Evolutionary conservation across 306 rosid genomes (phyloP), one percentile per base, ranked within the genome.

Genomic region (Prinsepia uniflora): DNA sequence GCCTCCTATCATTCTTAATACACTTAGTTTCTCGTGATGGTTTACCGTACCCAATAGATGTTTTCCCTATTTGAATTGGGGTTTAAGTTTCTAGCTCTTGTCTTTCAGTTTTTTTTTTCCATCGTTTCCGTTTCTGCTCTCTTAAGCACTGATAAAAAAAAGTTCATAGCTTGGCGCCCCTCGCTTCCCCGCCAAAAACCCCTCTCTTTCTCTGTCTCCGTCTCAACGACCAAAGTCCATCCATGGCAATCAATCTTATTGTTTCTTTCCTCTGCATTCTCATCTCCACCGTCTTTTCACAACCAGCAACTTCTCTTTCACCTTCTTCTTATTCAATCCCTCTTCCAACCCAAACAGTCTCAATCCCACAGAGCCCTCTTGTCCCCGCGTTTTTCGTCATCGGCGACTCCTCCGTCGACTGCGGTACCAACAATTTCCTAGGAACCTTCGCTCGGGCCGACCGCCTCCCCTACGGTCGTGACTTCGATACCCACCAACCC

Each of bases 321-420:
- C 78, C 78, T 15, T 57, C 86, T 77, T 63, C 67, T 50, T 67
- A 72, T 7, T 42, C 76, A n/a, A 44, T 67, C 65, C 45, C 71
- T 39, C 52, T 67, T 39, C 22, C 9, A 15, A 24, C 58, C 53
- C 22, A 55, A 18, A 49, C 78, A 13, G 52, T 44, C 4, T 6
- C 74, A 20, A 5, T 44, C 12, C 63, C 54, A 10, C 46, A 49
- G 20, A 53, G 77, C 70, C 72, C 92, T 15, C 72, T 88, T 14
- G 94, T 72, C 36, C 89, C 94, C 0, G 92, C 97, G 10, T 68
- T 93, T 22, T 93, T 93, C 75, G 79, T 90, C 80, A 83, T 93
- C 47, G 95, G 96, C 54, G 95, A 93, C 85, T 93, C 98, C 61
- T 85, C 96, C 36, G 92, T 93, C 18, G 97, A 93, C 68, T 83